Base-by-base conservation (phyloP, 768 basidiomycete genomes). In the Dioszegia hungarica region DNA sequence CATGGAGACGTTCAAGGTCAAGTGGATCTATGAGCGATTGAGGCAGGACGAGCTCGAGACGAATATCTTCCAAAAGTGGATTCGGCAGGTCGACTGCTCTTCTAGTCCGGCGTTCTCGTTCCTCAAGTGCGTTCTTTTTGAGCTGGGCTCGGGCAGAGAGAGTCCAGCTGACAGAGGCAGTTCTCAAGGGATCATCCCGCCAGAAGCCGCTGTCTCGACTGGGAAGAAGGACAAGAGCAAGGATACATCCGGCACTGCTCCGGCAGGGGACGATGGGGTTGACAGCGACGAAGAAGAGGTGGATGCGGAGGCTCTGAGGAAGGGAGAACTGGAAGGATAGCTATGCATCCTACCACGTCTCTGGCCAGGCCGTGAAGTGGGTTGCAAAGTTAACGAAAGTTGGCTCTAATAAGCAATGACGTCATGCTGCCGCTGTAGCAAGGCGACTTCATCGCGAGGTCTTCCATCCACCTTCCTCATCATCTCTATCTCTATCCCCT, bases 1-100 rank as follows among this genome's bases (percentile, higher is more conserved):
- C 57, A 90, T 98, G 50, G 81, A 87, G 37, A 79, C 74, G 19
- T 98, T 99, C 80, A 97, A 95, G 78, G 80, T 88, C 67, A 80
- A 81, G 65, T 82, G 83, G 61, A 94, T 99, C 29, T 97, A 97
- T 68, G 81, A 86, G 61, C 83, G 84, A 61, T 88, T 98, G 86
- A 83, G 91, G 44, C 78, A 81, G 58, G 85, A 90, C 25, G 95
- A 99, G 75, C 85, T 89, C 60, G 81, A 80, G 17, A 80, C 82
- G 64, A 87, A 85, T 55, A 77, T 89, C 89, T 75, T 67, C 55
- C 62, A 70, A 27, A 70, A 70, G 41, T 75, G 70, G 70, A 64
- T 68, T 20, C 50, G 67, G 31, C 63, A 68, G 43, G 63, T 74
- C 46, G 72, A 74, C 41, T 61, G 62, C 27, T 40, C 62, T 2